Percentiles rank a stretch among this genome's conserved stretches.
These are phyloP conservation scores for Sphaerulina vaccinii DNA, from an alignment of 2,329 filamentous ascomycete species.

Conservation along the genomic window DNA sequence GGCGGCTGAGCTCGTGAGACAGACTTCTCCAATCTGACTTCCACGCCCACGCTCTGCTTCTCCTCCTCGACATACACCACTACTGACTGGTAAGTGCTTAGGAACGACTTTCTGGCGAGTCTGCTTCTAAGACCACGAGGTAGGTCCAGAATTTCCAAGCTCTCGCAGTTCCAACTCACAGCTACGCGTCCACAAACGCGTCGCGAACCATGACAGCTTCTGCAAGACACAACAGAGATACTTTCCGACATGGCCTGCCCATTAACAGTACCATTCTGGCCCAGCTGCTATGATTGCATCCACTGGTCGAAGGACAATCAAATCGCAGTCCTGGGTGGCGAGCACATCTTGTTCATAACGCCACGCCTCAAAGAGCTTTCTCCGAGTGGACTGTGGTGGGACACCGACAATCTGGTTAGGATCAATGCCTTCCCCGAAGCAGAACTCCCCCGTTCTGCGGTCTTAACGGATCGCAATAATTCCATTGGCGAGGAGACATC, in stretches of 20 bases:
- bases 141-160: no score
- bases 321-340: conserved; percentile 57
- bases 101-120: no score
- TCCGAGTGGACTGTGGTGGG: conserved; percentile 3
- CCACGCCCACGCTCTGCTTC: not conserved
- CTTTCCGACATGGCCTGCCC: conserved; percentile 24
- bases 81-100: no score
- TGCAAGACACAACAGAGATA: no score
- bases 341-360: conserved; percentile 54
- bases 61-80: no score
- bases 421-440: conserved; percentile 53
- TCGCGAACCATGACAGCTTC: no score
- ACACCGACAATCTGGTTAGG: conserved; percentile 40
- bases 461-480: conserved; percentile 49
- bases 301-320: conserved; percentile 60
- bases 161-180: no score
- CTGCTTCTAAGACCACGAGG: no score
- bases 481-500: conserved; percentile 62
- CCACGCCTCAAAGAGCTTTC: conserved; percentile 28
- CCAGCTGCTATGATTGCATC: conserved; percentile 54
- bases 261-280: conserved; percentile 44
- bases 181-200: no score
- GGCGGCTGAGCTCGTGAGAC: not conserved
- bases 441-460: conserved; percentile 49
- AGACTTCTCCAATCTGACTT: not conserved